Percentiles rank a stretch among this genome's conserved stretches.
Conservation (phyloP, 2,329 filamentous ascomycete species). For the Fusarium piperis region DNA sequence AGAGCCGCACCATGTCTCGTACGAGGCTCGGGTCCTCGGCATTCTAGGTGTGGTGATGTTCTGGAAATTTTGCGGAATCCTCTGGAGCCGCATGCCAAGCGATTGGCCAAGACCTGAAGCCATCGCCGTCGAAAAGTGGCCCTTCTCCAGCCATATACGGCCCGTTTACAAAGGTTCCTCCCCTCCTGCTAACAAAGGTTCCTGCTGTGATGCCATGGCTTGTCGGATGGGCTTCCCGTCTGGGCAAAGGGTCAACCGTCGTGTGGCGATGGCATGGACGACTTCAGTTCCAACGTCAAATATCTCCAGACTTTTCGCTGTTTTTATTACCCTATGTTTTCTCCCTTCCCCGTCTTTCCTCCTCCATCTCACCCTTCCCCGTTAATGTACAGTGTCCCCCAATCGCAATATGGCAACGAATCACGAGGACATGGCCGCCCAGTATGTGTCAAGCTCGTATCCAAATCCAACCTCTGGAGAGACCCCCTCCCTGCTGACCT, state of each 20-base stretch:
- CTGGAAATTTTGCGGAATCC: constrained; percentile 35
- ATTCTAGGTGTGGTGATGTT: constrained; percentile 33
- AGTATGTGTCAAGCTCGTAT: constrained; percentile 41
- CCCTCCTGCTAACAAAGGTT: constrained; percentile 27
- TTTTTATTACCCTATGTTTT: neutral
- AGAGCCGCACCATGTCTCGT: constrained; percentile 25
- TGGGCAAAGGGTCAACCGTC: constrained; percentile 10
- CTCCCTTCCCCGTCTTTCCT: neutral
- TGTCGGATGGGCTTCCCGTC: constrained; percentile 32
- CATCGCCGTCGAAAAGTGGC: neutral
- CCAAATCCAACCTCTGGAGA: neutral
- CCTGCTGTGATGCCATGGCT: constrained; percentile 1
- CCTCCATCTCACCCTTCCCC: neutral
- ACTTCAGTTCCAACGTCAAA: neutral
- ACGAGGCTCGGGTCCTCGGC: constrained; percentile 39
- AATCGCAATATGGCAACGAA: constrained; percentile 45
- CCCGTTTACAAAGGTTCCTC: constrained; percentile 29
- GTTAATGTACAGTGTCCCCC: constrained; percentile 9
- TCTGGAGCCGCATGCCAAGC: constrained; percentile 10
- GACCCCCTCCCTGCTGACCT: constrained; percentile 10
- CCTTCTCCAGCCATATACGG: constrained; percentile 23
- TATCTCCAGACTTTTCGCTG: neutral
- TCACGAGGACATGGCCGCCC: constrained; percentile 46
- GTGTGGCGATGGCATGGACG: constrained; percentile 2
- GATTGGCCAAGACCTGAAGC: constrained; percentile 19